These are phyloP conservation scores for Suhomyces kunorum DNA, from an alignment of 1,139 yeast species.

Conservation along the genomic window DNA sequence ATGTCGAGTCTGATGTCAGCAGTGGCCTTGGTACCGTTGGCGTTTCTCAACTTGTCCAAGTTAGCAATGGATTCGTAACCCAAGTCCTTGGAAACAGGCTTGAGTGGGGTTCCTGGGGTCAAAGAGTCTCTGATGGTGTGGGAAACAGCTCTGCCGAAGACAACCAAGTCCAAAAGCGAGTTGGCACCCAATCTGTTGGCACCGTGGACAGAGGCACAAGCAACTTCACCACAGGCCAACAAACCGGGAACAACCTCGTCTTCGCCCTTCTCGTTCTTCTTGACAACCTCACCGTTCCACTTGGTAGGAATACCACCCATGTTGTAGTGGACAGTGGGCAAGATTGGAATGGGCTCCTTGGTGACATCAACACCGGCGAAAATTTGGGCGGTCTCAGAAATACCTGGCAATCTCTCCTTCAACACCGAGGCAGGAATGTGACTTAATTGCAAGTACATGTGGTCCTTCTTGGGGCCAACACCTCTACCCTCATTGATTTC, in stretches of 20 bases:
- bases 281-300: slow-evolving; percentile 94
- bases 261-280: slow-evolving; percentile 81
- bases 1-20: slow-evolving; percentile 87
- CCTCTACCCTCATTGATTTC: slow-evolving; percentile 99
- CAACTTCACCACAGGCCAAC: slow-evolving; percentile 98
- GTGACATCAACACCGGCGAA: slow-evolving; percentile 99
- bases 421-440: slow-evolving; percentile 92
- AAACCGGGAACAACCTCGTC: slow-evolving; percentile 93
- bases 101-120: slow-evolving; percentile 87
- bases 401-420: slow-evolving; percentile 97
- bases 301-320: slow-evolving; percentile 99
- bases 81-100: slow-evolving; percentile 72
- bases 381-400: slow-evolving; percentile 96
- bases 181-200: slow-evolving; percentile 99
- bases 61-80: slow-evolving; percentile 90
- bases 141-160: slow-evolving; percentile 97
- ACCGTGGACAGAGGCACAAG: slow-evolving; percentile 99
- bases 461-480: slow-evolving; percentile 96
- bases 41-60: slow-evolving; percentile 85
- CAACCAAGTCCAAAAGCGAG: slow-evolving; percentile 95
- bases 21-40: slow-evolving; percentile 77
- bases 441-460: slow-evolving; percentile 89
- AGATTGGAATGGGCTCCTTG: slow-evolving; percentile 97
- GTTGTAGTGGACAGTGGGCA: slow-evolving; percentile 98
- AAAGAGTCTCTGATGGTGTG: slow-evolving; percentile 84